Evolutionary conservation across 2,329 filamentous ascomycete species (phyloP), one percentile per base, ranked within the genome.

Genomic region (Septoria linicola): DNA sequence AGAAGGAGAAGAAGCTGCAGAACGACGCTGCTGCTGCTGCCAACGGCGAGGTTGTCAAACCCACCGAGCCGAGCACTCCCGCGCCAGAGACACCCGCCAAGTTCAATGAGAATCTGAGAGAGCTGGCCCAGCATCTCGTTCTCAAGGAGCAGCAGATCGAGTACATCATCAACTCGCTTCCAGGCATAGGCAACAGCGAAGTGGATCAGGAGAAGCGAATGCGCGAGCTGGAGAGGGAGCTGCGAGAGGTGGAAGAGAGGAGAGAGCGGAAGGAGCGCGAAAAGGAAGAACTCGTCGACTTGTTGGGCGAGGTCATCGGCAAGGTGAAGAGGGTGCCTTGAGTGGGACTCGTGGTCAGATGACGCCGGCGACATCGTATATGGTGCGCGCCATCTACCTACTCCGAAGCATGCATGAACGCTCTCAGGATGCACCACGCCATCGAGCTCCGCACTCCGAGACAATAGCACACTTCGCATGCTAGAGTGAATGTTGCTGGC

Each of bases 71-170:
- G 7, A 23, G 32, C 16, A 27, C 56, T 82, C 82, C 86, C 16
- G 80, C 84, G 17, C 78, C 84, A 2, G 75, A 85, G 20, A 75
- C 81, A 0, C 70, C 79, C 8, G 82, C 86, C 35, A 80, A 82
- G 43, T 88, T 89, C 70, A 76, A 80, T 49, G 79, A 80, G 2
- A 81, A 84, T 40, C 80, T 89, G 66, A 76, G 82, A 54, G 88
- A 92, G 68, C 76, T 93, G 46, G 86, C 87, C 31, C 80, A 81
- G 55, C 88, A 92, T 66, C 75, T 93, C 20, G 84, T 92, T 51
- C 69, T 87, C 51, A 89, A 91, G 64, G 85, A 90, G 63, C 87
- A 91, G 72, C 87, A 92, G 72, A 89, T 93, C 55, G 88, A 93
- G 68, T 76, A 81, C 37, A 73, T 93, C 41, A 87, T 92, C 51